Base-by-base conservation (phyloP, 495 filamentous ascomycete genomes). In the Apodospora peruviana region DNA sequence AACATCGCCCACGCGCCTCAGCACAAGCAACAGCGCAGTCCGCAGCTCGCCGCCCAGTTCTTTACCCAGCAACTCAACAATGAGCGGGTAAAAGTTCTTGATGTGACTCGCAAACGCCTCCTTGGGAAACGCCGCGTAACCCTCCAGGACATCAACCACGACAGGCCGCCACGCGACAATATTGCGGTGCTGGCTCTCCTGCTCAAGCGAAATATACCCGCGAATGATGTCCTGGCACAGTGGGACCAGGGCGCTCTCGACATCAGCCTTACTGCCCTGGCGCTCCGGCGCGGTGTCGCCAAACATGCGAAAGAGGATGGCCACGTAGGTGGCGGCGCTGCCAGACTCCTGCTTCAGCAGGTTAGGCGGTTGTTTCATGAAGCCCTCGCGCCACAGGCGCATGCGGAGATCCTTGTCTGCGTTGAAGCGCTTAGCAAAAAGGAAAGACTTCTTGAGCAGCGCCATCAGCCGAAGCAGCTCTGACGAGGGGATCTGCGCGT, bases 331-430 rank as follows among this genome's bases (percentile, higher is more conserved):
- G 0, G 87, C 84, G 10, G 93, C 93, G 59, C 84, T 87, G 37
- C 93, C 91, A 49, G 81, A 87, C 67, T 99, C 93, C 66, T 99
- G 93, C 71, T 99, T 99, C 21, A 99, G 78, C n/a, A 99, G 69
- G 61, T 99, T 99, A 4, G 93, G 93, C 25, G 94, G 94, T 62
- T 96, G 91, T 69, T 95, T 96, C 93, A 99, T 99, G 78, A 97
- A 99, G 5, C 93, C 93, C 60, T 99, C 94, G 20, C 88, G 75
- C 90, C 91, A 97, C 8, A 99, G 73, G 32, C 89, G 80, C 82
- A 94, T 95, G 17, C 93, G 82, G 22, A 99, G 74, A 51, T 96
- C 94, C 64, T 95, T 94, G 70, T 99, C 90, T 50, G 85, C 86
- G 66, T 99, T 99, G 77, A 99, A 99, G 51, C 84, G 87, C 64